These are phyloP conservation scores for Jaapia argillacea DNA, from an alignment of 768 basidiomycete genomes.

Conservation along the genomic window DNA sequence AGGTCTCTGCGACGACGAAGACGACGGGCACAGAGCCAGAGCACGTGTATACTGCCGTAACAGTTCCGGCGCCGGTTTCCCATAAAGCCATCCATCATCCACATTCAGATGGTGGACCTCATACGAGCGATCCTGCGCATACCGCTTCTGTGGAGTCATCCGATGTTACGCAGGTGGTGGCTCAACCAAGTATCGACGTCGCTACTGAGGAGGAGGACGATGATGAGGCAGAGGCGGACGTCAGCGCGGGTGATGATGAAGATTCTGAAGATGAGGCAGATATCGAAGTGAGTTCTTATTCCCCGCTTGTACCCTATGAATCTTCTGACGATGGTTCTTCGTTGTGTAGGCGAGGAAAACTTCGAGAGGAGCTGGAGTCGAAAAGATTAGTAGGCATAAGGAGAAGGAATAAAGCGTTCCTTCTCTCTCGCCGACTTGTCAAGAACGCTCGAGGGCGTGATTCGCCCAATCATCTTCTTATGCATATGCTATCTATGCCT, in stretches of 20 bases:
- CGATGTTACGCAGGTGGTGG: not conserved
- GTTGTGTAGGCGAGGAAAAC: constrained; percentile 10
- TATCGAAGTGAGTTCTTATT: constrained; percentile 22
- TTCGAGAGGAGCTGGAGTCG: constrained; percentile 34
- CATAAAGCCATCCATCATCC: constrained; percentile 14
- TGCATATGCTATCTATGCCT: no score
- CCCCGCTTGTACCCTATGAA: not conserved
- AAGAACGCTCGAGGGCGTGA: no score
- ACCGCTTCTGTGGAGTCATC: not conserved
- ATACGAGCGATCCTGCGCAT: not conserved
- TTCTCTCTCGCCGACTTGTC: no score
- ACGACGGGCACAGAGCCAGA: constrained; percentile 15
- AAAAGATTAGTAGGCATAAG: constrained; percentile 39
- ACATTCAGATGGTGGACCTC: constrained; percentile 3
- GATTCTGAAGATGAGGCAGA: constrained; percentile 17
- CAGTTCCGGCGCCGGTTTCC: constrained; percentile 21
- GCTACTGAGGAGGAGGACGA: constrained; percentile 14
- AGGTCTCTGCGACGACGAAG: constrained; percentile 2
- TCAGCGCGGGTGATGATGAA: constrained; percentile 13
- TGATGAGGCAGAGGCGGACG: constrained; percentile 18
- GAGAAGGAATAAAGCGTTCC: constrained; percentile 7
- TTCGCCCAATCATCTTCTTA: no score
- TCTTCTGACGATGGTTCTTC: constrained; percentile 3
- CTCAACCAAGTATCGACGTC: not conserved
- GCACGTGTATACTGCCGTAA: constrained; percentile 24